Conservation (phyloP, 148 eudicot genomes). For the Limonium bicolor region DNA sequence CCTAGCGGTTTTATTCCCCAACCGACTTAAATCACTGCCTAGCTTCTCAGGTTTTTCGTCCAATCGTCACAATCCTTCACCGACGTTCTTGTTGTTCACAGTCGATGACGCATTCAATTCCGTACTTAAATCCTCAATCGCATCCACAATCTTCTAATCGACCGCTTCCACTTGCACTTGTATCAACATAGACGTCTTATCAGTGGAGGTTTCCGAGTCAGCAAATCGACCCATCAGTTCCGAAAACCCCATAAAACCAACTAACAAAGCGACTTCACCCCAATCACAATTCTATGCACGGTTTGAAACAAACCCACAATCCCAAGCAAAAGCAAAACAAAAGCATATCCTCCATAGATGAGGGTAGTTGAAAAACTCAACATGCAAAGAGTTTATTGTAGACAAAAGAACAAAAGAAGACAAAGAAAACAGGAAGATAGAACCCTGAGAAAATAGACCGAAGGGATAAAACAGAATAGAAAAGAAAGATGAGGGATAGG, state of each 20-base stretch:
- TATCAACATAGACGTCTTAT: slow-evolving; percentile 28
- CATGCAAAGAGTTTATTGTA: no score
- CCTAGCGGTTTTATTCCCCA: slow-evolving; percentile 20
- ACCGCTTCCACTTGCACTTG: slow-evolving; percentile 59
- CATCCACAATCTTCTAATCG: slow-evolving; percentile 37
- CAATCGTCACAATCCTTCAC: slow-evolving; percentile 19
- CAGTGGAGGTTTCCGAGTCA: slow-evolving; percentile 34
- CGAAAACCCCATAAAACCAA: slow-evolving; percentile 15
- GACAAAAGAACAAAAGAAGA: no score
- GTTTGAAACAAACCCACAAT: slow-evolving; percentile 45
- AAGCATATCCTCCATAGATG: no score
- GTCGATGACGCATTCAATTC: slow-evolving; percentile 35
- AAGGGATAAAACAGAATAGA: no score
- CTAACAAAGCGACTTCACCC: slow-evolving; percentile 5
- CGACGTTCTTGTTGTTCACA: slow-evolving; percentile 21
- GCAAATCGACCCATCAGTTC: slow-evolving; percentile 53
- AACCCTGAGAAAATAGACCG: no score
- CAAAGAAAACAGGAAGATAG: no score
- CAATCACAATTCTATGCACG: slow-evolving; percentile 28
- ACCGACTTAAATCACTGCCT: slow-evolving; percentile 25
- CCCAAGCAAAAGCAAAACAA: slow-evolving; percentile 34
- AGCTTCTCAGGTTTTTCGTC: slow-evolving; percentile 17
- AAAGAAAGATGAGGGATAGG: no score
- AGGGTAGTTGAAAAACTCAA: no score
- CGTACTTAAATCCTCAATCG: slow-evolving; percentile 21